Evolutionary conservation across 306 rosid genomes (phyloP), one percentile per base, ranked within the genome.

Genomic region (Castanospermum australe): DNA sequence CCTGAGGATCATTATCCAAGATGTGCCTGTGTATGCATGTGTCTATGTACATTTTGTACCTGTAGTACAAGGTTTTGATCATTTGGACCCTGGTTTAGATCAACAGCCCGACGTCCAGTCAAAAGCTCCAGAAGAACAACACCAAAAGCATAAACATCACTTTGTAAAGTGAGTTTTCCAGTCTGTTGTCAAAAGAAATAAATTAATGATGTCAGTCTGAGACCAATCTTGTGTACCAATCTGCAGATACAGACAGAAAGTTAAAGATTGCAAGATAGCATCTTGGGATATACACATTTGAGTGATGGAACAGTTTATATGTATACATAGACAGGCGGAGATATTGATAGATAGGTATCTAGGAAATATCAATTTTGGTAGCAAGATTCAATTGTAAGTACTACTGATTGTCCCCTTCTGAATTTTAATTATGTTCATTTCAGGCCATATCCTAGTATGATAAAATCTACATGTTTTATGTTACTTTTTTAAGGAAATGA

Each of bases 121-220:
- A 93, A 60, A 79, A 93, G 94, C 81, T 93, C 97, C 1, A 93
- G 89, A 82, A 93, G 97, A 84, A 93, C 97, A 76, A 93, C 97
- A 20, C 97, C 96, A 75, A 88, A 93, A 52, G 97, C 94, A 77
- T 93, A 93, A 25, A 89, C 97, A 70, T 93, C 97, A 50, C 97
- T 93, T 44, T 93, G 97, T 77, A 93, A 64, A 38, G 94, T 93
- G 61, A 93, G 89, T 84, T 89, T 93, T 24, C 97, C 97, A 5
- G 96, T 93, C 97, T 93, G 83, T 81, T 65, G 35, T n/a, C 62
- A 79, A 67, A 84, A 64, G 51, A 76, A 12, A 18, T 14, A 52
- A 61, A 41, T 17, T 59, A 39, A 22, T 39, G 17, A n/a, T 28
- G 7, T 18, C 5, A 50, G 38, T 24, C 25, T 44, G 21, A 39